A percentile compares a stretch with the other conserved stretches of the same genome.
Conservation (phyloP, 352 stramenopile species). For the Elongisporangium anandrum region DNA sequence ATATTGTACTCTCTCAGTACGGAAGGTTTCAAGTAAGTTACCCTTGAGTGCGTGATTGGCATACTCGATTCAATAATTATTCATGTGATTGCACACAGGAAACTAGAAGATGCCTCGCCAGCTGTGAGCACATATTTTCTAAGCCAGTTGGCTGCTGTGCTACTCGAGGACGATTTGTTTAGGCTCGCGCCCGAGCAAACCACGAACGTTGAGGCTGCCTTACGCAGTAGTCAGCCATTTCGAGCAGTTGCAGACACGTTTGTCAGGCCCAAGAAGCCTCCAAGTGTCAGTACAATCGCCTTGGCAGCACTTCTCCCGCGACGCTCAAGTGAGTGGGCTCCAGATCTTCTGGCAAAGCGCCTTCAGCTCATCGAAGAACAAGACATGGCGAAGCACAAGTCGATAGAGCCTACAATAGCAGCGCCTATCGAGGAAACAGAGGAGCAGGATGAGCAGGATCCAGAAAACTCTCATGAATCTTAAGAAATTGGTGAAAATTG, state of each 20-base stretch:
- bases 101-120: slow-evolving; percentile 59
- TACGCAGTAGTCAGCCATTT: slow-evolving; percentile 56
- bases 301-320: slow-evolving; percentile 62
- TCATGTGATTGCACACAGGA: slow-evolving; percentile 11
- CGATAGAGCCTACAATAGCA: background rate
- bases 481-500: background rate
- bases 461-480: background rate
- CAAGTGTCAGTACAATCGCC: slow-evolving; percentile 51
- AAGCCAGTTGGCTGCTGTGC: slow-evolving; percentile 66
- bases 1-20: slow-evolving; percentile 80
- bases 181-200: slow-evolving; percentile 44
- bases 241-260: slow-evolving; percentile 52
- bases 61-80: slow-evolving; percentile 1
- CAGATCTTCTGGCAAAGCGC: slow-evolving; percentile 57
- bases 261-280: slow-evolving; percentile 43
- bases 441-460: background rate
- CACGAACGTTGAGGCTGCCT: slow-evolving; percentile 42
- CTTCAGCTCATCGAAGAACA: slow-evolving; percentile 48
- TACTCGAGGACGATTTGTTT: slow-evolving; percentile 69
- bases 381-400: background rate
- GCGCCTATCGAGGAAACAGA: background rate
- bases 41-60: background rate
- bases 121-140: slow-evolving; percentile 79
- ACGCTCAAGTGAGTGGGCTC: slow-evolving; percentile 67
- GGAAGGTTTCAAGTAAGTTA: slow-evolving; percentile 66